A percentile compares a stretch with the other conserved stretches of the same genome.
Evolutionary conservation across 805 yeast genomes (phyloP).

Genomic region (Ogataea zsoltii): DNA sequence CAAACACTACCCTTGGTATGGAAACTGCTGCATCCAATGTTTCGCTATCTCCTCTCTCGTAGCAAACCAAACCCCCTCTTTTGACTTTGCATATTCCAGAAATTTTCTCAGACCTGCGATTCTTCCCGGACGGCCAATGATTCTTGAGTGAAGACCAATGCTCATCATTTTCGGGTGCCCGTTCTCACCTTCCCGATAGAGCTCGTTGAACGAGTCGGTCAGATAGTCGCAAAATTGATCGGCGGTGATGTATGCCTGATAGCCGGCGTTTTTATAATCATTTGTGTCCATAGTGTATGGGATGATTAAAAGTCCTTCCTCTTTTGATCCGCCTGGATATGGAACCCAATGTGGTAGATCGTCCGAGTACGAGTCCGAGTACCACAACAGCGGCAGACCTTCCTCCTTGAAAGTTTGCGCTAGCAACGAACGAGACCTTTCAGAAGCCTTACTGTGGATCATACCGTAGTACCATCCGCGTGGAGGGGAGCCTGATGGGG

Average conservation of each 20-base stretch:
- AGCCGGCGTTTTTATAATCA: slow-evolving; percentile 28
- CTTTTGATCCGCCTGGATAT: slow-evolving; percentile 21
- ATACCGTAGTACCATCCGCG: slow-evolving; percentile 39
- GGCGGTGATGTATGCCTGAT: slow-evolving; percentile 27
- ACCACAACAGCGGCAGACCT: slow-evolving; percentile 35
- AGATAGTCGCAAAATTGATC: slow-evolving; percentile 33
- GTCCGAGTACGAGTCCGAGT: slow-evolving; percentile 38
- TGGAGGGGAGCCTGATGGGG: slow-evolving; percentile 34
- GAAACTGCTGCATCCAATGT: slow-evolving; percentile 16
- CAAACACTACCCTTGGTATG: slow-evolving; percentile 5
- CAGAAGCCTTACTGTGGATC: slow-evolving; percentile 32
- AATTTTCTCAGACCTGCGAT: slow-evolving; percentile 37
- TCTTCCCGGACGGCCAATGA: slow-evolving; percentile 39
- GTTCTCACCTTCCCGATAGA: slow-evolving; percentile 35
- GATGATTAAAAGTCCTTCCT: slow-evolving; percentile 27
- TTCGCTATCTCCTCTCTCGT: slow-evolving; percentile 38
- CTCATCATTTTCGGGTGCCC: slow-evolving; percentile 36
- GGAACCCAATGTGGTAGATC: slow-evolving; percentile 39
- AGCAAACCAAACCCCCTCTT: slow-evolving; percentile 40
- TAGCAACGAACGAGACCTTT: slow-evolving; percentile 19
- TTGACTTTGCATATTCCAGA: slow-evolving; percentile 33
- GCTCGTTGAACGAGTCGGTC: slow-evolving; percentile 37
- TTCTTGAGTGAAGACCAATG: slow-evolving; percentile 37
- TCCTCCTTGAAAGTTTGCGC: slow-evolving; percentile 25
- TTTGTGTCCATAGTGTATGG: slow-evolving; percentile 32